Base-by-base conservation (phyloP, 768 basidiomycete genomes). In the Trametes villosa region DNA sequence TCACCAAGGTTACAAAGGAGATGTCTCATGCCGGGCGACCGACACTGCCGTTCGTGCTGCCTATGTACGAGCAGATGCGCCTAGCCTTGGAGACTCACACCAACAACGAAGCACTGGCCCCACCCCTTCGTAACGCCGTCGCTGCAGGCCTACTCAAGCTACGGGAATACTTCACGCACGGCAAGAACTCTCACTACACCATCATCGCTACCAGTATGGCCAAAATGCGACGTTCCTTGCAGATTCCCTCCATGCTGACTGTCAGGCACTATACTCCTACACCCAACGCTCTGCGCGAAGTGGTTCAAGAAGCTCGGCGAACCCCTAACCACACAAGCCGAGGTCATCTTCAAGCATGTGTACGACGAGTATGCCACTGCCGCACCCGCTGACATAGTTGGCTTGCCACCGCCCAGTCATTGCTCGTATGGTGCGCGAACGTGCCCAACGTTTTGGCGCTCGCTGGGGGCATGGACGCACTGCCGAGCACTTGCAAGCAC, bases 21-120 rank as follows among this genome's bases (percentile, higher is more conserved):
- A 71, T 76, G 67, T 75, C 72, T 8, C 56, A 45, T 7, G 45
- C 62, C 18, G 53, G 44, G 3, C 60, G 45, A 15, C 73, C 72
- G 7, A 75, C 75, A 9, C 63, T 75, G 31, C 71, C 74, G 7
- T 75, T 61, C 40, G 71, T 72, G 3, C 65, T 76, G 29, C 74
- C 74, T 1, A 59, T 74, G 51, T 77, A 73, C 52, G 48, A 65
- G 33, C 46, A 60, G 27, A 71, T 77, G 65, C 53, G 66, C 11
- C 31, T 54, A 17, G 64, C 71, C 15, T 65, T 76, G 26, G 30
- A 50, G 12, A 45, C 38, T 9, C 36, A 55, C 4, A 33, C 26
- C 5, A 45, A 17, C 40, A 41, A 67, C 33, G 24, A 27, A 1
- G 41, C 50, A 7, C 22, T 41, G n/a, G 49, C 63, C 9, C 46